phyloP scores from a whole-genome alignment of 805 yeast genomes.

The Ogataea methanolica region DNA sequence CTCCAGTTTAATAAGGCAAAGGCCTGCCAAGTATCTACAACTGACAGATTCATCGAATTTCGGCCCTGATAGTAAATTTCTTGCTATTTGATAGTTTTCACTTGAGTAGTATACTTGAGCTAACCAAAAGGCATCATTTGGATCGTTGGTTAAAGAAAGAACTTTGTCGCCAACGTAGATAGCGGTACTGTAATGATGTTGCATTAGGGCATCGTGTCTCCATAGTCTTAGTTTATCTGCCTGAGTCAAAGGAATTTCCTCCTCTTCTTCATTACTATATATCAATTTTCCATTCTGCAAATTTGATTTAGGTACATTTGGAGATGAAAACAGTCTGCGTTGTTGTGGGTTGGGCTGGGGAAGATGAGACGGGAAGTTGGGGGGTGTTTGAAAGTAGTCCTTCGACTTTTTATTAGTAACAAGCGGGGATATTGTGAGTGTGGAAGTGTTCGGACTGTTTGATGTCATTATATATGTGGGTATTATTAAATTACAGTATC shows the following conservation, averaged over 20 bases:
- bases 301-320: constrained; percentile 16
- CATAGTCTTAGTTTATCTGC: constrained; percentile 84
- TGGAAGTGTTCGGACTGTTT: constrained; percentile 59
- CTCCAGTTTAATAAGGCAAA: constrained; percentile 66
- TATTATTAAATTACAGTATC: too few relatives aligned
- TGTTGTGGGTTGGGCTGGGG: constrained; percentile 17
- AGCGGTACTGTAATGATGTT: constrained; percentile 87
- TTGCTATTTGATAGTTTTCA: constrained; percentile 76
- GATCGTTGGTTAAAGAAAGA: constrained; percentile 74
- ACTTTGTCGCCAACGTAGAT: constrained; percentile 91
- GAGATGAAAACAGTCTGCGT: constrained; percentile 21
- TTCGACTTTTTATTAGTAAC: constrained; percentile 33
- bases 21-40: constrained; percentile 77
- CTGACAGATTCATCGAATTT: constrained; percentile 59
- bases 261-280: constrained; percentile 11
- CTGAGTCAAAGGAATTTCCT: constrained; percentile 53
- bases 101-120: constrained; percentile 82
- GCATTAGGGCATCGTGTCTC: constrained; percentile 92
- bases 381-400: constrained; percentile 34
- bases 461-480: constrained; percentile 15
- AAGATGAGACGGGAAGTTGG: constrained; percentile 17
- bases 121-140: constrained; percentile 94
- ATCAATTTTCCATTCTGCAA: constrained; percentile 6
- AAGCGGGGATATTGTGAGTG: constrained; percentile 68
- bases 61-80: constrained; percentile 56